These are phyloP conservation scores for Chlamydomonas eustigma DNA, from an alignment of 139 green algal species.

Conservation along the genomic window DNA sequence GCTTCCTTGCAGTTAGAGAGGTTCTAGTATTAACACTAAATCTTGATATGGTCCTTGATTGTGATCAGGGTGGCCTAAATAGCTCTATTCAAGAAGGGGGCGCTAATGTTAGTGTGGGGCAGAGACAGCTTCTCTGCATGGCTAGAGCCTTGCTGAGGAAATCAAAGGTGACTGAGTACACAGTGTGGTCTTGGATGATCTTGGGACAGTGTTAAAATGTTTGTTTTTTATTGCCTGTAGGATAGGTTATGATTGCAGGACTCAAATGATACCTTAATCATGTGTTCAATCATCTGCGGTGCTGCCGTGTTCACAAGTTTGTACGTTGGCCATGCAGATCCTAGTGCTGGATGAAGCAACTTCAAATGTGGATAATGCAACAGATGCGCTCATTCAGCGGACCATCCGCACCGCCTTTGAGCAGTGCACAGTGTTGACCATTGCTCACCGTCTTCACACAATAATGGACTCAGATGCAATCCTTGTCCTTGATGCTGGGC, in stretches of 20 bases:
- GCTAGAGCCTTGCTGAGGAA: slow-evolving; percentile 45
- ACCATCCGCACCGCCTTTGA: slow-evolving; percentile 48
- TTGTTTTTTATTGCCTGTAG: no score
- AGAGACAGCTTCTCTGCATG: slow-evolving; percentile 89
- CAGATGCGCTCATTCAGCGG: slow-evolving; percentile 53
- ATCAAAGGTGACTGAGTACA: slow-evolving; percentile 18
- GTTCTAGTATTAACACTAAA: no score
- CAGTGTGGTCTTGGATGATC: slow-evolving; percentile 30
- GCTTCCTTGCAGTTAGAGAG: no score
- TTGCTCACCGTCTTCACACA: slow-evolving; percentile 68
- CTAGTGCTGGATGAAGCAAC: slow-evolving; percentile 34
- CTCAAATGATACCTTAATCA: no score
- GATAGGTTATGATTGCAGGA: no score
- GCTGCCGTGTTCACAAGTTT: no score
- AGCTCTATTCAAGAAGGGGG: slow-evolving; percentile 72
- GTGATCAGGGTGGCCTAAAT: slow-evolving; percentile 65
- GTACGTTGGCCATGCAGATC: no score
- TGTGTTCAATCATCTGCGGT: no score
- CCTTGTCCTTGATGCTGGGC: slow-evolving; percentile 60
- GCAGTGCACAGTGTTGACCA: slow-evolving; percentile 53
- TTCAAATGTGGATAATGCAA: slow-evolving; percentile 55
- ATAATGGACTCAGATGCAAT: slow-evolving; percentile 71
- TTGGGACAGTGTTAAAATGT: neutral
- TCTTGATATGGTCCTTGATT: no score
- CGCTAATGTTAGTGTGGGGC: slow-evolving; percentile 74